Percentiles rank a stretch among this genome's conserved stretches.
These are phyloP conservation scores for Mucor mucedo DNA, from an alignment of 371 early-diverging fungal genomes.

Conservation along the genomic window DNA sequence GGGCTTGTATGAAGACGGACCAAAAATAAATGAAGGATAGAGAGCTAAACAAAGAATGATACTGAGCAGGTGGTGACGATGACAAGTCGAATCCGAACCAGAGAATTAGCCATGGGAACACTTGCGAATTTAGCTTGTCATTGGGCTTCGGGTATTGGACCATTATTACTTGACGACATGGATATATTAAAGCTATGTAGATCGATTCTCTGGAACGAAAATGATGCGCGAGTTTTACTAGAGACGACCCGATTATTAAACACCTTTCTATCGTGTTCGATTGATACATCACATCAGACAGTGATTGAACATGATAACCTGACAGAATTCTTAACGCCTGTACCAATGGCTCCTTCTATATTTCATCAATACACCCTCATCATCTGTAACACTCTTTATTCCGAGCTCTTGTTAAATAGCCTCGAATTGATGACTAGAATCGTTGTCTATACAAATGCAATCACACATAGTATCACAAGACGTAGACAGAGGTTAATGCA, in stretches of 20 bases:
- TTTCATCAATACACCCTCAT: conserved; percentile 47
- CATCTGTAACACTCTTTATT: conserved; percentile 45
- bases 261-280: conserved; percentile 39
- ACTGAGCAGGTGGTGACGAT: conserved; percentile 33
- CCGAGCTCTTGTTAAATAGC: conserved; percentile 40
- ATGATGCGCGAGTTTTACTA: conserved; percentile 43
- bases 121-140: conserved; percentile 52
- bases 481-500: conserved; percentile 12
- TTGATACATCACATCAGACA: conserved; percentile 36
- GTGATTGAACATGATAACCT: conserved; percentile 45
- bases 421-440: conserved; percentile 41
- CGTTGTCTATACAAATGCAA: conserved; percentile 45
- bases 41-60: too few species aligned
- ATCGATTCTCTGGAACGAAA: conserved; percentile 47
- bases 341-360: conserved; percentile 39
- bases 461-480: conserved; percentile 34
- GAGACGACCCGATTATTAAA: conserved; percentile 46
- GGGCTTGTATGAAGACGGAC: too few species aligned
- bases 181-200: conserved; percentile 43
- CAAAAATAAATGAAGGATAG: too few species aligned
- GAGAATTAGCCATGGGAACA: conserved; percentile 48
- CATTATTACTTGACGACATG: conserved; percentile 37
- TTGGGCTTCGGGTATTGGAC: conserved; percentile 38
- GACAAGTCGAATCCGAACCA: conserved; percentile 39
- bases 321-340: conserved; percentile 37